Percentiles rank a stretch among this genome's conserved stretches.
phyloP scores from a whole-genome alignment of 306 rosid species.

The Trifolium repens region DNA sequence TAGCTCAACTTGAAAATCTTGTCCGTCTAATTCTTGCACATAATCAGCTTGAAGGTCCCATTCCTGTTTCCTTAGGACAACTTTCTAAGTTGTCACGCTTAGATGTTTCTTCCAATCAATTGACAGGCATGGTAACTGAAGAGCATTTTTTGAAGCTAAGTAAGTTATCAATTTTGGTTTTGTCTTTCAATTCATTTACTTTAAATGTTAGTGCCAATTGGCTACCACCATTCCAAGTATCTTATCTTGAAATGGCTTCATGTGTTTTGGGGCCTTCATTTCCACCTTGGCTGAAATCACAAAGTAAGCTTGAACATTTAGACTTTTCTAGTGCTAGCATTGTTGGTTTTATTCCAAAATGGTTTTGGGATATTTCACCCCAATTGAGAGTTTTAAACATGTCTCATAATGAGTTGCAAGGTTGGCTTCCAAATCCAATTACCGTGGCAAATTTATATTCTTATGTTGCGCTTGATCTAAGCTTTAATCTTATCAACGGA shows the following conservation, averaged over 20 bases:
- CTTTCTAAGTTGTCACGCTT: slow-evolving; percentile 39
- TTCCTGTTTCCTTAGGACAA: slow-evolving; percentile 50
- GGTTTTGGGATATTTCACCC: slow-evolving; percentile 56
- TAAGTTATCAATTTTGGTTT: background rate
- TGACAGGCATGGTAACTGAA: slow-evolving; percentile 48
- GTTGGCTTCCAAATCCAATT: slow-evolving; percentile 46
- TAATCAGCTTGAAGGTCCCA: slow-evolving; percentile 49
- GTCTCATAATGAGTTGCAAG: slow-evolving; percentile 45
- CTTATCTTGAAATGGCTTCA: slow-evolving; percentile 38
- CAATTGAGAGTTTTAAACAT: slow-evolving; percentile 36
- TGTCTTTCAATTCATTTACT: slow-evolving; percentile 51
- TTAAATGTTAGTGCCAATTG: slow-evolving; percentile 45
- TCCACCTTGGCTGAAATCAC: slow-evolving; percentile 57
- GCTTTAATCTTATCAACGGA: slow-evolving; percentile 47
- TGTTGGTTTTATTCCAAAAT: slow-evolving; percentile 46
- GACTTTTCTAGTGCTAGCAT: slow-evolving; percentile 56
- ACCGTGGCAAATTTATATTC: background rate
- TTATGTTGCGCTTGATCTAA: slow-evolving; percentile 43
- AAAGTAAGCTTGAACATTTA: background rate
- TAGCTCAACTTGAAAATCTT: slow-evolving; percentile 43
- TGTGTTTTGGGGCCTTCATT: slow-evolving; percentile 54
- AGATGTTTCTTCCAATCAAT: slow-evolving; percentile 54
- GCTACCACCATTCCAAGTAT: slow-evolving; percentile 48
- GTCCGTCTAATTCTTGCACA: background rate
- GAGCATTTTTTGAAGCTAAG: slow-evolving; percentile 43